phyloP scores from a whole-genome alignment of 345 rosid species.

The Aethionema arabicum region DNA sequence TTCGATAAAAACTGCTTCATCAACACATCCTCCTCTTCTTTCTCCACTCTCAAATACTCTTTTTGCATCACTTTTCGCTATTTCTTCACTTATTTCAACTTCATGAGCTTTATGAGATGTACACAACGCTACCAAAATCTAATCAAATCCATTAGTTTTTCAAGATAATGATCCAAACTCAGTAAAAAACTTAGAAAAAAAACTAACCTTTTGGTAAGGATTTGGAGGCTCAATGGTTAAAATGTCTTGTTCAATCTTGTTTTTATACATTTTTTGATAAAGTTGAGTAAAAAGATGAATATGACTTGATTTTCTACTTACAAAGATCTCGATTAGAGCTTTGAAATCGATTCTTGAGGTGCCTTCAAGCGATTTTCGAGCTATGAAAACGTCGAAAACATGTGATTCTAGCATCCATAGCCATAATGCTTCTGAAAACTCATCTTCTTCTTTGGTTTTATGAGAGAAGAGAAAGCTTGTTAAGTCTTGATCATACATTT shows the following conservation, averaged over 20 bases:
- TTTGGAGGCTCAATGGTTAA: constrained; percentile 55
- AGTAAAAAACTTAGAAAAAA: not conserved
- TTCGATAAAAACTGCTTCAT: constrained; percentile 58
- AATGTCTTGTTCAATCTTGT: constrained; percentile 60
- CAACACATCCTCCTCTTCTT: constrained; percentile 46
- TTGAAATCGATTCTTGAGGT: constrained; percentile 37
- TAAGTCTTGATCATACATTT: constrained; percentile 48
- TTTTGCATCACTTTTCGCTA: constrained; percentile 60
- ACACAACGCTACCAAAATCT: constrained; percentile 61
- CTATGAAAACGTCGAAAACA: constrained; percentile 55
- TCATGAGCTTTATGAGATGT: constrained; percentile 68
- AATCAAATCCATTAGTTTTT: constrained; percentile 5
- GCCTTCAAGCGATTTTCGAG: constrained; percentile 48
- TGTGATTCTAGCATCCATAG: constrained; percentile 50
- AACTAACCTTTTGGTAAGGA: constrained; percentile 56
- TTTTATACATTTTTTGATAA: constrained; percentile 46
- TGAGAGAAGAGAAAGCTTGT: constrained; percentile 25
- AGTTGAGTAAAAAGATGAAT: constrained; percentile 50
- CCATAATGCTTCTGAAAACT: constrained; percentile 37
- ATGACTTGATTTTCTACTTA: constrained; percentile 65
- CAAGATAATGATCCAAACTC: not conserved
- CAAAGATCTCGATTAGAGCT: constrained; percentile 56
- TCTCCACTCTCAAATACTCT: constrained; percentile 57
- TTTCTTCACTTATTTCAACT: constrained; percentile 56
- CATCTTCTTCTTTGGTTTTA: constrained; percentile 14